These are phyloP conservation scores for Fraxinus anomala DNA, from an alignment of 257 asterid species.

Conservation along the genomic window DNA sequence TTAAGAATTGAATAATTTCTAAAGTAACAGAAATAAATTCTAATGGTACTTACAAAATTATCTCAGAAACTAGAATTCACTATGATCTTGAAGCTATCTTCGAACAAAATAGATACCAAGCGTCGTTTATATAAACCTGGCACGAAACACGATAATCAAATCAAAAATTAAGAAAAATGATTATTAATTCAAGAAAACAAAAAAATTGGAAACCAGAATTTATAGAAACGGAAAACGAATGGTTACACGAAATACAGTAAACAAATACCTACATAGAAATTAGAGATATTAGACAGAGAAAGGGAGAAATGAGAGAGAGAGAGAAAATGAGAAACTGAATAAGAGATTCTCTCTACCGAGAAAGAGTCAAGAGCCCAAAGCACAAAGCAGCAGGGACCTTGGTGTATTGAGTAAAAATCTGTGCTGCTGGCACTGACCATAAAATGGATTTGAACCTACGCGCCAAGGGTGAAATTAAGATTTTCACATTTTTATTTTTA, in stretches of 20 bases:
- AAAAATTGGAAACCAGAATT: not conserved
- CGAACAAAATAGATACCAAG: conserved; percentile 6
- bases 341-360: not conserved
- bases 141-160: not conserved
- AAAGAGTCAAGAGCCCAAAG: conserved; percentile 12
- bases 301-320: not conserved
- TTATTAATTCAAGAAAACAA: not conserved
- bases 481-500: not conserved
- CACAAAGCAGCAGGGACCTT: not conserved
- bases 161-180: not conserved
- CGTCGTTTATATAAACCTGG: conserved; percentile 7
- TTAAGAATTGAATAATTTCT: not conserved
- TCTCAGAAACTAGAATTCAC: conserved; percentile 5
- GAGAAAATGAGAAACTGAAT: too few relatives aligned
- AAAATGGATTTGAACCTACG: conserved; percentile 6
- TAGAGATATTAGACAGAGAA: not conserved
- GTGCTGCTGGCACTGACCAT: not conserved
- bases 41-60: conserved; percentile 16
- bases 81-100: not conserved
- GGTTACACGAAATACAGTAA: not conserved
- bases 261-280: not conserved
- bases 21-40: not conserved
- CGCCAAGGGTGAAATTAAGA: conserved; percentile 11
- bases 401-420: not conserved
- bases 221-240: not conserved